A percentile compares a stretch with the other conserved stretches of the same genome.
Conservation (phyloP, 164 flowering plant species). For the Umbilicus rupestris region DNA sequence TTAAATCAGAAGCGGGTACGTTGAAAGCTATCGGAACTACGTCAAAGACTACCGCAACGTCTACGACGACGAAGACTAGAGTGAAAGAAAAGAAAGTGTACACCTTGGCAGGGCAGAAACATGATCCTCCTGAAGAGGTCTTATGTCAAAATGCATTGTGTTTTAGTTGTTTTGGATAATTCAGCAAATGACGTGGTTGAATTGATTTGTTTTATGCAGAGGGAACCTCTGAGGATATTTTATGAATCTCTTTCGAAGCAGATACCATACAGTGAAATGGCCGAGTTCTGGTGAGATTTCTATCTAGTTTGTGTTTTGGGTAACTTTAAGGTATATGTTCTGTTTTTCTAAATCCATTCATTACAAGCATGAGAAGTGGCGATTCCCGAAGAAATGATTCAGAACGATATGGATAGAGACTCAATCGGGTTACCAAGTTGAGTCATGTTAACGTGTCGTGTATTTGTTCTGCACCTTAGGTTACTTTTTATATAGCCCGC, state of each 20-base stretch:
- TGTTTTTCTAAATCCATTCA: neutral
- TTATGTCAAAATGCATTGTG: neutral
- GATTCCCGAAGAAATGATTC: too few relatives aligned
- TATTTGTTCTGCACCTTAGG: too few relatives aligned
- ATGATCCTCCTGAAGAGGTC: slow-evolving; percentile 93
- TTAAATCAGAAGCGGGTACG: slow-evolving; percentile 33
- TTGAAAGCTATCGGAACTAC: too few relatives aligned
- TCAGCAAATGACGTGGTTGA: neutral
- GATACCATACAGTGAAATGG: slow-evolving; percentile 97
- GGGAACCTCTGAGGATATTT: slow-evolving; percentile 91
- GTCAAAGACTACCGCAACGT: slow-evolving; percentile 25
- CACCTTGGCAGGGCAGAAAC: slow-evolving; percentile 76
- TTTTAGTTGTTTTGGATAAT: neutral
- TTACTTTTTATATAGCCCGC: too few relatives aligned
- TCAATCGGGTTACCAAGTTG: too few relatives aligned
- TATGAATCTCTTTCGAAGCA: slow-evolving; percentile 80
- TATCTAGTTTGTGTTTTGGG: neutral
- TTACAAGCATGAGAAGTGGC: neutral
- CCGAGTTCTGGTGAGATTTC: slow-evolving; percentile 76
- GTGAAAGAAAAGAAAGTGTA: slow-evolving; percentile 71
- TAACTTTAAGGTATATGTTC: neutral
- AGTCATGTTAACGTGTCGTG: too few relatives aligned
- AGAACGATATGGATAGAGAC: neutral
- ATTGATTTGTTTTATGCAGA: slow-evolving; percentile 30
- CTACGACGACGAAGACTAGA: slow-evolving; percentile 34